Percentiles rank a stretch among this genome's conserved stretches.
phyloP scores from a whole-genome alignment of 257 asterid species.

The Echites panduratus region DNA sequence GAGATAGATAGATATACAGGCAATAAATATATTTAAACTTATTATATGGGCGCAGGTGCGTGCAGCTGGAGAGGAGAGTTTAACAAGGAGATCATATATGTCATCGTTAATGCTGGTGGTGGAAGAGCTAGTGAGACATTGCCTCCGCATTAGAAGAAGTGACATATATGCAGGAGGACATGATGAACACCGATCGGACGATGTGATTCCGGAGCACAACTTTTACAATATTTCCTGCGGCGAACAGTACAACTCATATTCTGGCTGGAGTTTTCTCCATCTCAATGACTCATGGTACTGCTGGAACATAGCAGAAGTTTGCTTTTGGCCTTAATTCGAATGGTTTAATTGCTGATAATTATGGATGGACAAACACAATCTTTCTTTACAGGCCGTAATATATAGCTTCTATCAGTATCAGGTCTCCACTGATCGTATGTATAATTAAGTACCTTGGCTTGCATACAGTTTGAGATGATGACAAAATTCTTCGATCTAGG shows the following conservation, averaged over 20 bases:
- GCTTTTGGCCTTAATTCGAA: too few relatives aligned
- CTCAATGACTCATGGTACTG: neutral
- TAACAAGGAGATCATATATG: neutral
- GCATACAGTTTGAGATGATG: too few relatives aligned
- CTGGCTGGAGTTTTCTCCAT: neutral
- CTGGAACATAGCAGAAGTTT: too few relatives aligned
- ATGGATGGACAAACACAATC: too few relatives aligned
- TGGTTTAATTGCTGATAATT: too few relatives aligned
- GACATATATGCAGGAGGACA: neutral
- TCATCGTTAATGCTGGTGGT: slow-evolving; percentile 23
- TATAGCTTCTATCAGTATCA: too few relatives aligned
- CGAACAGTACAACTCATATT: neutral
- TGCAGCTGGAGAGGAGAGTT: neutral
- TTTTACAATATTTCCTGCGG: too few relatives aligned
- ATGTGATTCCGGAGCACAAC: neutral
- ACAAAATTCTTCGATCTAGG: too few relatives aligned
- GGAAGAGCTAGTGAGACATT: slow-evolving; percentile 9
- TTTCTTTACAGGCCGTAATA: too few relatives aligned
- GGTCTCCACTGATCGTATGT: too few relatives aligned
- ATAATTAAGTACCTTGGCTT: too few relatives aligned
- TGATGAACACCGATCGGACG: neutral
- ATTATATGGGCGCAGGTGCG: neutral
- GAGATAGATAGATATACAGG: too few relatives aligned
- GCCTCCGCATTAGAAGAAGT: neutral
- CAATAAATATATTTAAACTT: neutral